Base-by-base conservation (phyloP, 148 eudicot species). In the Polygonum maritimum region DNA sequence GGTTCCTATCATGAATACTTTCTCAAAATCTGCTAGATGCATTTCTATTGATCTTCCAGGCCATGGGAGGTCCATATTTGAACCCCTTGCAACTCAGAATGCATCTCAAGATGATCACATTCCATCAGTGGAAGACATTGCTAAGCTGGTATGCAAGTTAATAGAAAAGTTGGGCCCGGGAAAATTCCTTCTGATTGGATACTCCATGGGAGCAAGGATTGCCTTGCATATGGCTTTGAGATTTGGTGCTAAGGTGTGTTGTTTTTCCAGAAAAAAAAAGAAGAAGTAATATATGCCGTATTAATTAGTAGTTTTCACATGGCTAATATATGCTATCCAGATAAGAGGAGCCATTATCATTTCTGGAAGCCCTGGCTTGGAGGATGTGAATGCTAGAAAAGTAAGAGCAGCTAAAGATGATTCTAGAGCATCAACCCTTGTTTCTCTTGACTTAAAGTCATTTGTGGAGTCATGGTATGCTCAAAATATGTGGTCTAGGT, bases 131-230 rank as follows among this genome's bases (percentile, higher is more conserved):
- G 90, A 89, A 81, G 86, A 80, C 21, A 80, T 92, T 81, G 81
- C 83, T 73, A 82, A 80, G 45, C 33, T 88, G 45, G 47, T 92
- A 39, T 51, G 74, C 82, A 85, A 91, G 85, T 76, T 91, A 79
- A 75, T 92, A 51, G 55, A 79, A 70, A 69, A 76, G 19, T 70
- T 84, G 58, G 76, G 85, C 71, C 81, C 87, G 31, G 79, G 81
- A 48, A 88, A 86, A 79, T 92, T 91, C 81, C 84, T 85, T 40
- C 82, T 96, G 48, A 86, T 96, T 57, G 98, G 99, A 62, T 92
- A 96, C 84, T 96, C 99, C 9, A 92, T 96, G 99, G 99, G 97
- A 80, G 98, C 94, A 69, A 87, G 99, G 83, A 88, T 89, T 21
- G 88, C 97, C n/a, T 80, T 92, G 78, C 87, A 86, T 86, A 86